These are phyloP conservation scores for Penicillium sp. DNA, from an alignment of 2,329 filamentous ascomycete genomes.

Conservation along the genomic window DNA sequence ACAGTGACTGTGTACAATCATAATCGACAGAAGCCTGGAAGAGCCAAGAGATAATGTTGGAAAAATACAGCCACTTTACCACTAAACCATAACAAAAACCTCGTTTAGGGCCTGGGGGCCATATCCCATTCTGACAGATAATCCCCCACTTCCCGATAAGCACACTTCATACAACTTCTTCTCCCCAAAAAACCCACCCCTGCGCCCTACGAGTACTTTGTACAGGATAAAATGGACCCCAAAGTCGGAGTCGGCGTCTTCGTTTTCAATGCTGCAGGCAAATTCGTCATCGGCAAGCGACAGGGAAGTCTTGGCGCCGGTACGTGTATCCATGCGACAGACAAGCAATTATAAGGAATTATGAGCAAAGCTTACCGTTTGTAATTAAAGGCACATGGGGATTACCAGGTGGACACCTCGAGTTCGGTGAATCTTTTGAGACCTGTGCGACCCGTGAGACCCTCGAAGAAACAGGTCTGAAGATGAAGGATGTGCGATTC, in stretches of 20 bases:
- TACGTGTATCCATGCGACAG: slow-evolving; percentile 20
- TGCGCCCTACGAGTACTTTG: too few species aligned
- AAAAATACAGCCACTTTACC: too few species aligned
- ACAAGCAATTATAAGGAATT: neutral
- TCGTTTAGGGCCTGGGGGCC: too few species aligned
- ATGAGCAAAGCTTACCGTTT: neutral
- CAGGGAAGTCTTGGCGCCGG: slow-evolving; percentile 49
- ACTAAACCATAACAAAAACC: too few species aligned
- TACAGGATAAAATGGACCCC: slow-evolving; percentile 19
- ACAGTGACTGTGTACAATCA: too few species aligned
- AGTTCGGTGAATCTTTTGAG: slow-evolving; percentile 63
- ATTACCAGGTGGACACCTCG: slow-evolving; percentile 73
- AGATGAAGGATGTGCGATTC: slow-evolving; percentile 53
- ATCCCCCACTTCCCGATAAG: neutral
- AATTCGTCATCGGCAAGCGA: slow-evolving; percentile 50
- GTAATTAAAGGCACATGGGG: slow-evolving; percentile 56
- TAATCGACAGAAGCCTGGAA: neutral
- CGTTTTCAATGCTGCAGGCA: slow-evolving; percentile 41
- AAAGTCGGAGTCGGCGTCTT: slow-evolving; percentile 52
- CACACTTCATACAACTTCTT: neutral
- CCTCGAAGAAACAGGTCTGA: slow-evolving; percentile 67
- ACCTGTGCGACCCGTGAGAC: slow-evolving; percentile 65
- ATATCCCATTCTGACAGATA: too few species aligned
- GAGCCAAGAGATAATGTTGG: neutral
- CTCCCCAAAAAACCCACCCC: neutral